phyloP scores from a whole-genome alignment of 352 stramenopile species.

The Globisporangium cystogenes region DNA sequence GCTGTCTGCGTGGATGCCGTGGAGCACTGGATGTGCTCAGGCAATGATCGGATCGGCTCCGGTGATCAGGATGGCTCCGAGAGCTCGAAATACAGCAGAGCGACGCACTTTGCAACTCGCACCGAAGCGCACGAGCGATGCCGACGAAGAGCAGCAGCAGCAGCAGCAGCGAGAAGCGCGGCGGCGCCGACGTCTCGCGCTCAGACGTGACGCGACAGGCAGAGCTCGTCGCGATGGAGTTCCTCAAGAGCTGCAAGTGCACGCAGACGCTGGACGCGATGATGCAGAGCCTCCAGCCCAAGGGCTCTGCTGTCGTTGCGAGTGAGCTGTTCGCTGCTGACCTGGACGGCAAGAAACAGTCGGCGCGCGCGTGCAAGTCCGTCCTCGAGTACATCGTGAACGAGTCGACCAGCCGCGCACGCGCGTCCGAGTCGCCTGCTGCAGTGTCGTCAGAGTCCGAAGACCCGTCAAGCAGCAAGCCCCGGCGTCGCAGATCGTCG shows the following conservation, averaged over 20 bases:
- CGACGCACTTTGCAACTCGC: too few species aligned
- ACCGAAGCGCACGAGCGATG: neutral
- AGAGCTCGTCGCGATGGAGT: slow-evolving; percentile 70
- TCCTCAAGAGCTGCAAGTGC: slow-evolving; percentile 52
- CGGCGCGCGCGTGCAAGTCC: slow-evolving; percentile 8
- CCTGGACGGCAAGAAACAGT: slow-evolving; percentile 42
- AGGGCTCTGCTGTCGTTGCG: slow-evolving; percentile 17
- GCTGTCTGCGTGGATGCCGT: neutral
- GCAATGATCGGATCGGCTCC: too few species aligned
- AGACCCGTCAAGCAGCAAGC: neutral
- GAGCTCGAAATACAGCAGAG: too few species aligned
- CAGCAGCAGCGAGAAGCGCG: slow-evolving; percentile 10
- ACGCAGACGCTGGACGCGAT: slow-evolving; percentile 48
- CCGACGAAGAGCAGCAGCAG: slow-evolving; percentile 20
- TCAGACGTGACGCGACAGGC: slow-evolving; percentile 49
- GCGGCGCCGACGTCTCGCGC: slow-evolving; percentile 1
- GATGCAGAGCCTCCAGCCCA: slow-evolving; percentile 24
- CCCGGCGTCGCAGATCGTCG: slow-evolving; percentile 11
- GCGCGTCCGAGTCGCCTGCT: neutral
- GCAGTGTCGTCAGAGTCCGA: neutral
- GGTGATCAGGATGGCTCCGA: too few species aligned
- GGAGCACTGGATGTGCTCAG: neutral
- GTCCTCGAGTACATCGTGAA: slow-evolving; percentile 51
- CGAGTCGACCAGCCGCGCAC: neutral
- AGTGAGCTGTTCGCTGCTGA: slow-evolving; percentile 54